Conservation (phyloP, 352 stramenopile genomes). For the Phytophthora pisi region DNA sequence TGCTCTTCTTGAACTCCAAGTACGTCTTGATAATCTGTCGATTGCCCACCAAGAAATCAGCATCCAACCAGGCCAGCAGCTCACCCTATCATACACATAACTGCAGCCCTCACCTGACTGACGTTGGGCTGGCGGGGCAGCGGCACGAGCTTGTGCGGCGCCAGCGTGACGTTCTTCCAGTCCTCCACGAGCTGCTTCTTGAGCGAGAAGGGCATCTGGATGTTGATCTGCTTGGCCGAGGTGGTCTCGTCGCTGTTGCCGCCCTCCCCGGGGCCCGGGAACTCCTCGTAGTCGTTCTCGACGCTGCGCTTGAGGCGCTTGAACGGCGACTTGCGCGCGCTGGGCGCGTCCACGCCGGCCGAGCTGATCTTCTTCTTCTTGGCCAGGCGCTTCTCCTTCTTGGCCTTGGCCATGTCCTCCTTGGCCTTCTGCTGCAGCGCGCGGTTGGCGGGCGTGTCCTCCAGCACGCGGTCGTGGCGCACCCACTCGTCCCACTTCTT, state of each 20-base stretch:
- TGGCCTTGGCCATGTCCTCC: constrained; percentile 43
- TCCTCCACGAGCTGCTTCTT: constrained; percentile 93
- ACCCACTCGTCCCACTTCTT: constrained; percentile 94
- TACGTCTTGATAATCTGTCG: constrained; percentile 78
- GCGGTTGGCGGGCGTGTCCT: constrained; percentile 66
- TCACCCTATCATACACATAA: not conserved
- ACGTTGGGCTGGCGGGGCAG: constrained; percentile 80
- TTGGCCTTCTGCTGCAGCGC: constrained; percentile 64
- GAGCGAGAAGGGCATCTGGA: constrained; percentile 91
- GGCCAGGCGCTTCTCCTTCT: constrained; percentile 62
- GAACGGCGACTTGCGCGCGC: constrained; percentile 70
- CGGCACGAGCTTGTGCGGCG: constrained; percentile 78
- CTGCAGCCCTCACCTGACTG: constrained; percentile 25
- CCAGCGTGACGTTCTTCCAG: constrained; percentile 89
- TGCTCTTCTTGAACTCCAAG: constrained; percentile 75
- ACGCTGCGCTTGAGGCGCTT: constrained; percentile 75
- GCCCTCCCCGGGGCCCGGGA: constrained; percentile 27
- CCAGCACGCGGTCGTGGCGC: constrained; percentile 66
- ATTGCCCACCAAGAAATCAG: not conserved
- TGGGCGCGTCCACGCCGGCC: constrained; percentile 52
- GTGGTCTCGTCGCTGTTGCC: not conserved
- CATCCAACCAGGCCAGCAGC: not conserved
- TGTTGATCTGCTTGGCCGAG: constrained; percentile 53
- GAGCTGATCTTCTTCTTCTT: constrained; percentile 77
- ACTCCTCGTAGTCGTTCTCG: constrained; percentile 75